A percentile compares a stretch with the other conserved stretches of the same genome.
Conservation (phyloP, 805 yeast species). For the Tetrapisispora fleetii region DNA sequence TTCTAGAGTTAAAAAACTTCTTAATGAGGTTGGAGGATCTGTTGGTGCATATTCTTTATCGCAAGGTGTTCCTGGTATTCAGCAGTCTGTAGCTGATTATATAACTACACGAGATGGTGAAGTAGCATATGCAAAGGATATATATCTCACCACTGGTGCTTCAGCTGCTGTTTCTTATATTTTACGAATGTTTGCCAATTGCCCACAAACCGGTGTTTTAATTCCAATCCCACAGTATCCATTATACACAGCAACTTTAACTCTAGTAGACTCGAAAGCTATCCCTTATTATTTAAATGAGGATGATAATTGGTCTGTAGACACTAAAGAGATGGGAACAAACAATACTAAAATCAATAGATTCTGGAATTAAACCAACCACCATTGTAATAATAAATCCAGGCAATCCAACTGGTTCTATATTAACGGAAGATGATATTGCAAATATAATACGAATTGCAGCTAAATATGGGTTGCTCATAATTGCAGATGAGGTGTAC, state of each 20-base stretch:
- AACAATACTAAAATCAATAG: conserved; percentile 39
- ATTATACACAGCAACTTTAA: conserved; percentile 83
- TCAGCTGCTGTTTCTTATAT: conserved; percentile 83
- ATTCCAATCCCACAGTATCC: conserved; percentile 99
- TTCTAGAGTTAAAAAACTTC: conserved; percentile 53
- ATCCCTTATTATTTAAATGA: conserved; percentile 84
- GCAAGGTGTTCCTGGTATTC: conserved; percentile 67
- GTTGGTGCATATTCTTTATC: conserved; percentile 94
- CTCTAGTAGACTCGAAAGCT: conserved; percentile 68
- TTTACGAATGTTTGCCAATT: conserved; percentile 57
- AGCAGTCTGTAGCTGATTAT: conserved; percentile 73
- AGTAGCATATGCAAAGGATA: conserved; percentile 53
- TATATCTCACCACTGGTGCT: conserved; percentile 89
- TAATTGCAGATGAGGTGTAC: conserved; percentile 96
- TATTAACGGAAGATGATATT: conserved; percentile 55
- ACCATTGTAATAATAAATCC: conserved; percentile 92
- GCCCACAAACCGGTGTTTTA: conserved; percentile 61
- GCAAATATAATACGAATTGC: conserved; percentile 65
- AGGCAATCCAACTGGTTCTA: conserved; percentile 96
- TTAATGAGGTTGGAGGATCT: conserved; percentile 54
- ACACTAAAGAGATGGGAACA: conserved; percentile 51
- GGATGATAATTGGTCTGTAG: conserved; percentile 70
- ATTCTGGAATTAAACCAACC: conserved; percentile 52
- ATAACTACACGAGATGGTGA: conserved; percentile 74
- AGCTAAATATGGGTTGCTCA: conserved; percentile 71